These are phyloP conservation scores for Alternaria sp. DNA, from an alignment of 2,329 filamentous ascomycete genomes.

Conservation along the genomic window DNA sequence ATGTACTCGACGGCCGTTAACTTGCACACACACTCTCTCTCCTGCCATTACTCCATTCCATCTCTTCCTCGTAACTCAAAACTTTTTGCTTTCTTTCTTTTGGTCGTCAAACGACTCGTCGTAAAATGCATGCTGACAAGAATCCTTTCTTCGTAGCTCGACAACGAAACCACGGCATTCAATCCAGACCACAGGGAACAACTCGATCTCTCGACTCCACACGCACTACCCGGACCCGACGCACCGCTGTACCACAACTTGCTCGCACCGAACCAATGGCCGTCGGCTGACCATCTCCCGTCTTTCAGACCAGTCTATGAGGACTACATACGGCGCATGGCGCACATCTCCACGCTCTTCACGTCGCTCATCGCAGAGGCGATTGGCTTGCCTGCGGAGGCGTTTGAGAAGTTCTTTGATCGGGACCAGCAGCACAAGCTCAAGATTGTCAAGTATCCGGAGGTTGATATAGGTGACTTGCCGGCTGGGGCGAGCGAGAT, in stretches of 20 bases:
- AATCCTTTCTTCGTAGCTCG: slow-evolving; percentile 45
- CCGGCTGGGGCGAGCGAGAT: slow-evolving; percentile 34
- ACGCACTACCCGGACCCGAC: slow-evolving; percentile 66
- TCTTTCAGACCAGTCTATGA: slow-evolving; percentile 71
- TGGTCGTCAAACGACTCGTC: slow-evolving; percentile 1
- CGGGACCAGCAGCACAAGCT: slow-evolving; percentile 77
- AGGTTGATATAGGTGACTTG: slow-evolving; percentile 53
- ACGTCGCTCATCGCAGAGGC: slow-evolving; percentile 83
- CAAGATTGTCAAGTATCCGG: slow-evolving; percentile 88
- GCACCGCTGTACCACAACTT: slow-evolving; percentile 78
- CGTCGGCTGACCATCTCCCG: slow-evolving; percentile 66
- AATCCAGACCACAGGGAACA: slow-evolving; percentile 83
- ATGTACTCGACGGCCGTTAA: slow-evolving; percentile 8
- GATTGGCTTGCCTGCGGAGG: slow-evolving; percentile 70
- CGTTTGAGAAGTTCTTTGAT: slow-evolving; percentile 83
- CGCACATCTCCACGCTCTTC: slow-evolving; percentile 72
- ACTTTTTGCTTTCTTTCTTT: slow-evolving; percentile 1
- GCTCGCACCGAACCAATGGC: slow-evolving; percentile 81
- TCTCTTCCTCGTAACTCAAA: neutral
- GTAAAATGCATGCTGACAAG: slow-evolving; percentile 24
- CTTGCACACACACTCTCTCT: slow-evolving; percentile 1
- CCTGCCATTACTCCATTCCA: slow-evolving; percentile 11
- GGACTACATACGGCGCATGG: slow-evolving; percentile 80
- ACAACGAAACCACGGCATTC: slow-evolving; percentile 71
- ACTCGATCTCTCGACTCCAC: slow-evolving; percentile 83